phyloP scores from a whole-genome alignment of 2,329 filamentous ascomycete species.

The Amesomyces nigricolor region DNA sequence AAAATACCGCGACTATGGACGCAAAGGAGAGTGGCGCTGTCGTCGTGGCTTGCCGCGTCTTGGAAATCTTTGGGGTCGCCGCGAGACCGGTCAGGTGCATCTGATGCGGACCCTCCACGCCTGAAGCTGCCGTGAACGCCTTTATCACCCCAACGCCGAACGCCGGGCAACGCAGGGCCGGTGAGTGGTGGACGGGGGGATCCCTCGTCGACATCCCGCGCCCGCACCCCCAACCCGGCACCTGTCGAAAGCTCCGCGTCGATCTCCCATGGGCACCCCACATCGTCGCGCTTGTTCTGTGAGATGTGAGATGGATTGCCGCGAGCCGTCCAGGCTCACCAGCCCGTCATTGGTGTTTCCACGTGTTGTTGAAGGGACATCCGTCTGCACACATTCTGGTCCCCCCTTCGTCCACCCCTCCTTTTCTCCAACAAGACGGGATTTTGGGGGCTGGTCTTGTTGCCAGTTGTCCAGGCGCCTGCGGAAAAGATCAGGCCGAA shows the following conservation, averaged over 20 bases:
- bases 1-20: constrained; percentile 18
- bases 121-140: neutral
- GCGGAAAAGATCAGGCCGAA: neutral
- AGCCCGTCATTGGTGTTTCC: neutral
- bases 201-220: constrained; percentile 11
- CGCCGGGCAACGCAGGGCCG: neutral
- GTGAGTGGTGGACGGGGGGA: neutral
- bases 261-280: constrained; percentile 14
- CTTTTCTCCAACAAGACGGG: too few relatives aligned
- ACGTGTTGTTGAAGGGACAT: too few relatives aligned
- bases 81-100: constrained; percentile 19
- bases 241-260: constrained; percentile 9
- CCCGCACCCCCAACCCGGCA: neutral
- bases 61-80: neutral
- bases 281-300: neutral
- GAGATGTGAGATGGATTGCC: neutral
- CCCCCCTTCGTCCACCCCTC: too few relatives aligned
- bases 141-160: neutral
- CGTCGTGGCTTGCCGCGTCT: too few relatives aligned
- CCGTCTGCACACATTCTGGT: neutral
- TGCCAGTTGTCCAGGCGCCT: neutral
- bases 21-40: constrained; percentile 17
- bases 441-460: too few relatives aligned
- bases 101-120: neutral
- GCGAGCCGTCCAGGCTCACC: neutral